These are phyloP conservation scores for Pythium oligandrum DNA, from an alignment of 352 stramenopile genomes.

Conservation along the genomic window DNA sequence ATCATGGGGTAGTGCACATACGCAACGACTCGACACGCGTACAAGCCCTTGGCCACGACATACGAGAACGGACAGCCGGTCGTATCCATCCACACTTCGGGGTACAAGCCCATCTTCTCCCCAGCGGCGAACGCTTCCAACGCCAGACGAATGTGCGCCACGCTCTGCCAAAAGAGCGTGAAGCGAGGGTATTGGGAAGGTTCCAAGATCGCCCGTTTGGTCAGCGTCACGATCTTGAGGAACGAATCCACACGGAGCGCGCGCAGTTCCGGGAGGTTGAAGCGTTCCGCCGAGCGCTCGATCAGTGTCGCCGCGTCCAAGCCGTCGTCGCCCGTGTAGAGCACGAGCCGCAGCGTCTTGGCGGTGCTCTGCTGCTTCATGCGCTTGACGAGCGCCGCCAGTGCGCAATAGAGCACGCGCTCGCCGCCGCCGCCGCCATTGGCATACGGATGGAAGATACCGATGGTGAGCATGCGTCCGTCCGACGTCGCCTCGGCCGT, in stretches of 20 bases:
- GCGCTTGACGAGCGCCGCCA: slow-evolving; percentile 78
- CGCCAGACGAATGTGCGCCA: slow-evolving; percentile 91
- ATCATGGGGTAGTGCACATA: slow-evolving; percentile 99
- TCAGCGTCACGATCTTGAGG: slow-evolving; percentile 75
- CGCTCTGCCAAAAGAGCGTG: slow-evolving; percentile 95
- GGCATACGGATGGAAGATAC: slow-evolving; percentile 94
- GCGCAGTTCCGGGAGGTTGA: slow-evolving; percentile 80
- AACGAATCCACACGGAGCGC: slow-evolving; percentile 39
- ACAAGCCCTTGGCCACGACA: slow-evolving; percentile 85
- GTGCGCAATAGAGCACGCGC: slow-evolving; percentile 96
- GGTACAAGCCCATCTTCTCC: slow-evolving; percentile 36
- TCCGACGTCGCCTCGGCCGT: not conserved
- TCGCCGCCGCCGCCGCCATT: slow-evolving; percentile 96
- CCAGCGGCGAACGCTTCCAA: slow-evolving; percentile 76
- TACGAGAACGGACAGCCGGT: slow-evolving; percentile 98
- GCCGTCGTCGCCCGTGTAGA: slow-evolving; percentile 81
- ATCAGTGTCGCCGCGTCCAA: slow-evolving; percentile 68
- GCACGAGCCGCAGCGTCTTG: slow-evolving; percentile 28
- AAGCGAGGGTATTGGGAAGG: slow-evolving; percentile 82
- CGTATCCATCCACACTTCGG: slow-evolving; percentile 96
- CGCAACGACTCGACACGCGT: slow-evolving; percentile 82
- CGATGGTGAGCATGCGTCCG: slow-evolving; percentile 44
- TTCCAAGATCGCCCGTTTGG: slow-evolving; percentile 64
- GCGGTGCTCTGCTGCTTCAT: slow-evolving; percentile 18
- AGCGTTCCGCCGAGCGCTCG: slow-evolving; percentile 65